Evolutionary conservation across 208 protist genomes (phyloP).

Genomic region (Leishmania tropica): DNA sequence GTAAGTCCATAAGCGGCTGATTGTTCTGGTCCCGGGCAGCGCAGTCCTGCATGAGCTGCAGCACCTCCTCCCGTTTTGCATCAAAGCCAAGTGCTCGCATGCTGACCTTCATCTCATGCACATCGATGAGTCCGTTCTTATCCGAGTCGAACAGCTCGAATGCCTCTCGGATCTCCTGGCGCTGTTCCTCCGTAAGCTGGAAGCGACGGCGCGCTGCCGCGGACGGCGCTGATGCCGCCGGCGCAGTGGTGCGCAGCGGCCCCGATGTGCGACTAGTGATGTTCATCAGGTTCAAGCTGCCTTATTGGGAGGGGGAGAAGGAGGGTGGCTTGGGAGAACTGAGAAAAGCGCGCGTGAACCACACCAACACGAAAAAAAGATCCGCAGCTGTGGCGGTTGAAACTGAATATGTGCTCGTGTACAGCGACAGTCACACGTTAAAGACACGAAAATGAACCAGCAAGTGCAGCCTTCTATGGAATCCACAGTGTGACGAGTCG

Average conservation of each 20-base stretch:
- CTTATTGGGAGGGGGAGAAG: neutral
- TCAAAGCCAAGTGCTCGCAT: conserved; percentile 99
- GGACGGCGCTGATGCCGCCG: conserved; percentile 27
- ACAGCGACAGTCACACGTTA: neutral
- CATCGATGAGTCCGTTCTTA: conserved; percentile 96
- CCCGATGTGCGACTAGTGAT: conserved; percentile 37
- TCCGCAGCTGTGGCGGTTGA: neutral
- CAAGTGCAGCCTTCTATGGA: neutral
- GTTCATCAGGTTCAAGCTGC: conserved; percentile 18
- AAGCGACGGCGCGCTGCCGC: conserved; percentile 77
- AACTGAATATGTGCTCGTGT: neutral
- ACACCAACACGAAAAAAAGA: neutral
- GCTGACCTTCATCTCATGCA: conserved; percentile 99
- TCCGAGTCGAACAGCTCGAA: conserved; percentile 99
- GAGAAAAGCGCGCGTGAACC: neutral
- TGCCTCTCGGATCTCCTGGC: conserved; percentile 99
- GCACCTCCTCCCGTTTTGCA: conserved; percentile 95
- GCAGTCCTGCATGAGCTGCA: conserved; percentile 89
- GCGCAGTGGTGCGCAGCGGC: conserved; percentile 49
- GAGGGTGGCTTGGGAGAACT: neutral
- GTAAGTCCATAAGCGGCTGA: conserved; percentile 89
- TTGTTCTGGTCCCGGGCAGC: conserved; percentile 80
- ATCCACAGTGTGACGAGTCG: neutral
- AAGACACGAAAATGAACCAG: neutral
- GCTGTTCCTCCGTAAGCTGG: conserved; percentile 98